phyloP scores from a whole-genome alignment of 116 monocot species.

The Posidonia oceanica region DNA sequence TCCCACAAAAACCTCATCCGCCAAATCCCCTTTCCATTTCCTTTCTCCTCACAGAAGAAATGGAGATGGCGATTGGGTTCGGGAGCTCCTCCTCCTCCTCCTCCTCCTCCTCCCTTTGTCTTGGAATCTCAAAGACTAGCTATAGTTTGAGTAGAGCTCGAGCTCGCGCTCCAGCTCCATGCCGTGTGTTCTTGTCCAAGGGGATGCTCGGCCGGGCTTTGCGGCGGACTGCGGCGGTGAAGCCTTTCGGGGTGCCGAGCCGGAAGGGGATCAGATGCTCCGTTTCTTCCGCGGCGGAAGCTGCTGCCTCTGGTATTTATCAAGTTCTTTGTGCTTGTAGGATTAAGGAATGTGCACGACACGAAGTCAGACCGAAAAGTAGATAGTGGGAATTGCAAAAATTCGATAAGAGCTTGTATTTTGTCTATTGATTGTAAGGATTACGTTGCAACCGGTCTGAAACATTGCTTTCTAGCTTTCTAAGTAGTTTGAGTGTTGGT shows the following conservation, averaged over 20 bases:
- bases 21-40: conserved; percentile 14
- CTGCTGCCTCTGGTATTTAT: conserved; percentile 27
- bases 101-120: background rate
- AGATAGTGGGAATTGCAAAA: background rate
- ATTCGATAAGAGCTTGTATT: too few relatives aligned
- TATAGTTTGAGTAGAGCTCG: too few relatives aligned
- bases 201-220: background rate
- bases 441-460: too few relatives aligned
- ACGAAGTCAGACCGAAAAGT: too few relatives aligned
- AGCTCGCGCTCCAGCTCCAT: too few relatives aligned
- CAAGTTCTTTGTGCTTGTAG: background rate
- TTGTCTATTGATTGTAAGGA: too few relatives aligned
- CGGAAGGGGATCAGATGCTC: conserved; percentile 22
- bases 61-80: conserved; percentile 33
- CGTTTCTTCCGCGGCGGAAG: conserved; percentile 29
- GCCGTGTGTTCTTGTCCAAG: too few relatives aligned
- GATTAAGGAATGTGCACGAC: too few relatives aligned
- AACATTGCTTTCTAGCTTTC: too few relatives aligned
- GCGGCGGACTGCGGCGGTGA: conserved; percentile 9
- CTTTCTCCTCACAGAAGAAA: background rate
- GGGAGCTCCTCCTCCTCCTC: conserved; percentile 1
- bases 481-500: too few relatives aligned
- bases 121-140: too few relatives aligned
- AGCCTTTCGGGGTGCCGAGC: background rate
- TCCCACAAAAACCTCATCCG: background rate